Evolutionary conservation across 164 flowering plant species (phyloP).

Genomic region (Aristolochia contorta): DNA sequence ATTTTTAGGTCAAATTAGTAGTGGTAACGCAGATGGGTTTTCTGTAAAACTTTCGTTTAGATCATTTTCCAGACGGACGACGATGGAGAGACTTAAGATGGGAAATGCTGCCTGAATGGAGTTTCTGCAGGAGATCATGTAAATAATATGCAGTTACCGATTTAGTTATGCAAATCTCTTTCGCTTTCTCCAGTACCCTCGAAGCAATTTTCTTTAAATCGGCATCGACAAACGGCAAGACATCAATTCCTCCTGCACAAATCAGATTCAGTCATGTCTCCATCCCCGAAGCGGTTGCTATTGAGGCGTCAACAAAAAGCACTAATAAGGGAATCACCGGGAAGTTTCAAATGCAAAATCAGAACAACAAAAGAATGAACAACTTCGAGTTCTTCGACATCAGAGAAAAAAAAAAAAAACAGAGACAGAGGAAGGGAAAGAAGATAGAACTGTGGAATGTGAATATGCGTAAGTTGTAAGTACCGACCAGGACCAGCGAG

Average conservation of each 20-base stretch:
- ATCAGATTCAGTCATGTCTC: background rate
- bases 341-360: too few species aligned
- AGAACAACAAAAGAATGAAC: too few species aligned
- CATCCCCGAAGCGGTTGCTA: background rate
- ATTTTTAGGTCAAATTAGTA: background rate
- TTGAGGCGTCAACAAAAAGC: background rate
- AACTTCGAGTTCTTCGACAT: too few species aligned
- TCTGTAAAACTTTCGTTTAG: too few species aligned
- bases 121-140: background rate
- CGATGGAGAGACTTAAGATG: background rate
- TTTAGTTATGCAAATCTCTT: conserved; percentile 40
- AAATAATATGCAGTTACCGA: conserved; percentile 21
- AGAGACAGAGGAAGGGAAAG: background rate
- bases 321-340: background rate
- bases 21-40: background rate
- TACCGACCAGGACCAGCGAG: conserved; percentile 63
- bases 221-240: conserved; percentile 42
- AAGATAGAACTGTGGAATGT: background rate
- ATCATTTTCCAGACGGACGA: background rate
- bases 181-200: conserved; percentile 43
- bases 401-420: background rate
- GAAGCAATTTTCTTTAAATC: conserved; percentile 60
- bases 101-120: too few species aligned
- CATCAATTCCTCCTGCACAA: conserved; percentile 39
- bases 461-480: background rate